Evolutionary conservation across 768 basidiomycete species (phyloP), one percentile per base, ranked within the genome.

Genomic region (Psilocybe azurescens): DNA sequence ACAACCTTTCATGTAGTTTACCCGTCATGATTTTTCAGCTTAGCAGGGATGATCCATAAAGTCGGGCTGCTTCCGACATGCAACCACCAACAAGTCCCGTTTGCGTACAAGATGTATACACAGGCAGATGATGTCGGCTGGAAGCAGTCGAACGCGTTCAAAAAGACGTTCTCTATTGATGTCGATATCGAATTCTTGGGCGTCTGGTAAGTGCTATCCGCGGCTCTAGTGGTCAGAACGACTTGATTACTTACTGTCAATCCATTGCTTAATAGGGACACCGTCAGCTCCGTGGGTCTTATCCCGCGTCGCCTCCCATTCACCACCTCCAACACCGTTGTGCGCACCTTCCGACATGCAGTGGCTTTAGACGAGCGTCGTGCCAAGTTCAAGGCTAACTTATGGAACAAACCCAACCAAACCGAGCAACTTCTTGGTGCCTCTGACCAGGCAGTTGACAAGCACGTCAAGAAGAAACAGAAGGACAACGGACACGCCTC

Each of bases 311-410:
- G 68, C 13, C 62, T 68, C 14, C 69, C 69, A 3, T 71, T 69
- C 52, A 69, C 68, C 8, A 66, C 67, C 2, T 64, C 66, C 2
- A 69, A 69, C 57, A 66, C 66, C 1, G 59, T 65, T 5, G 66
- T 71, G 10, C 56, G 60, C 5, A 67, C 63, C 2, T 69, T 71
- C 52, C 55, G 70, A 16, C 70, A 71, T 59, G 70, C 70, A 0
- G 20, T 71, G 0, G 55, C 70, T 2, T 39, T 71, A 3, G 70
- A 71, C 39, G 70, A 71, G 33, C 68, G 68, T 2, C 64, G 70
- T 6, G 67, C 67, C 39, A 86, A 85, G 67, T 87, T 87, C 71
- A 81, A 86, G 59, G 76, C 81, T 0, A 83, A 83, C 56, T 59
- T 76, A 0, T 82, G 80, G 78, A 77, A 80, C 60, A 62, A 72